Base-by-base conservation (phyloP, 169 alveolate species). In the Plasmodium inui region DNA sequence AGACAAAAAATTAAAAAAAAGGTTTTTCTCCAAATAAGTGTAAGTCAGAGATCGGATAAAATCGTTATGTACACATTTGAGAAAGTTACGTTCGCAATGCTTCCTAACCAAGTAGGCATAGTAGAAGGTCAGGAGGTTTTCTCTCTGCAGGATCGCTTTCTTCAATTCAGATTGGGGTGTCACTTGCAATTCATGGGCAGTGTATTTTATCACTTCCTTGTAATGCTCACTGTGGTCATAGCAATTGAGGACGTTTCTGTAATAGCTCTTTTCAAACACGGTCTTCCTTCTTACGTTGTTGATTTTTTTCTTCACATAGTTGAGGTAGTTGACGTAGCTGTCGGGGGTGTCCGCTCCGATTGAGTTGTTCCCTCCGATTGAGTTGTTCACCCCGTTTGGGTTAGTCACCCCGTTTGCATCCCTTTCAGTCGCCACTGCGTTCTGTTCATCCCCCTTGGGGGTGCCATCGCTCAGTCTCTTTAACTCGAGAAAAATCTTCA, bases 71-170 rank as follows among this genome's bases (percentile, higher is more conserved):
- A 91, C 32, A 22, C 92, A 80, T 17, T 46, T 37, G 10, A 71
- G 74, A 37, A 41, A 91, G 2, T 30, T 70, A 37, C 39, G 82
- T 71, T 91, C 95, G 12, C 92, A 81, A 26, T 81, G 50, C 34
- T 91, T 91, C 61, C 91, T 44, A 9, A 91, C 83, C 39, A 91
- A 71, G 44, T 91, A 82, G 82, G 83, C 74, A 39, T 82, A 79
- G 26, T 71, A 91, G 41, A 91, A 82, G 14, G 26, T 82, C 12
- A 70, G 8, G 53, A 80, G 55, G 5, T 91, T 70, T 10, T 74
- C 53, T 9, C 53, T 57, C 2, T 79, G 76, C 10, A 3, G 12
- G 17, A 14, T 28, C 34, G 14, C 39, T 9, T 34, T 71, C n/a
- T 26, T 39, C 28, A 8, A n/a, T 0, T 41, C 71, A 2, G 55